Conservation (phyloP, 164 flowering plant genomes). For the Echeveria elegans region DNA sequence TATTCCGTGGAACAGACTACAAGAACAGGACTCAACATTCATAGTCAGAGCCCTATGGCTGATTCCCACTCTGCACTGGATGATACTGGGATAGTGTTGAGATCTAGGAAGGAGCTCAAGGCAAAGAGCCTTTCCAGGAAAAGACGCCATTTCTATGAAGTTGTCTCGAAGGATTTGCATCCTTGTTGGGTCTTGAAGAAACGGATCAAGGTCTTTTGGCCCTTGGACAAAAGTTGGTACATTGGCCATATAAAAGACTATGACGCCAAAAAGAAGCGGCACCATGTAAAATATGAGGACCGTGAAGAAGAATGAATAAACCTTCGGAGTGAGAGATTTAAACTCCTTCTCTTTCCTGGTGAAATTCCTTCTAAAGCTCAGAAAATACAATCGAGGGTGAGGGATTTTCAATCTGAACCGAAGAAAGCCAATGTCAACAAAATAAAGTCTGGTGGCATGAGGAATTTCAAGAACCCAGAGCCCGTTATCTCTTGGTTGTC, state of each 20-base stretch:
- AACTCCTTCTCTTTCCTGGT: slow-evolving; percentile 66
- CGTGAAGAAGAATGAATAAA: slow-evolving; percentile 93
- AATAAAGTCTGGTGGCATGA: slow-evolving; percentile 29
- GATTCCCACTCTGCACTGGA: slow-evolving; percentile 40
- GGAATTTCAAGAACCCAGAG: slow-evolving; percentile 61
- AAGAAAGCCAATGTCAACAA: slow-evolving; percentile 15
- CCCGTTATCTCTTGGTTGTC: slow-evolving; percentile 89
- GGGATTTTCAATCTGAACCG: slow-evolving; percentile 18
- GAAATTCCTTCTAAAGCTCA: slow-evolving; percentile 56
- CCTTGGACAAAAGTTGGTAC: slow-evolving; percentile 91
- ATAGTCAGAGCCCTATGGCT: slow-evolving; percentile 16
- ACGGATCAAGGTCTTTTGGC: slow-evolving; percentile 89
- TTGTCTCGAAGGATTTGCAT: slow-evolving; percentile 44
- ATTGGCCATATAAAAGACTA: slow-evolving; percentile 67
- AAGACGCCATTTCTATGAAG: slow-evolving; percentile 83
- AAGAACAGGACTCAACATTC: slow-evolving; percentile 16
- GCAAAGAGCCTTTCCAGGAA: slow-evolving; percentile 43
- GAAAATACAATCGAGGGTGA: slow-evolving; percentile 17
- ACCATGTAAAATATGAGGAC: slow-evolving; percentile 91
- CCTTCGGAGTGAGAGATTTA: slow-evolving; percentile 71
- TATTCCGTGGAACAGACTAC: slow-evolving; percentile 21
- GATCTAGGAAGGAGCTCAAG: slow-evolving; percentile 56
- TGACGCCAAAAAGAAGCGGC: slow-evolving; percentile 54
- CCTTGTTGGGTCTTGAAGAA: slow-evolving; percentile 65
- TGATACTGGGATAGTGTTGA: slow-evolving; percentile 47